Evolutionary conservation across 441 rosid species (phyloP).

Genomic region (Populus hybrid): DNA sequence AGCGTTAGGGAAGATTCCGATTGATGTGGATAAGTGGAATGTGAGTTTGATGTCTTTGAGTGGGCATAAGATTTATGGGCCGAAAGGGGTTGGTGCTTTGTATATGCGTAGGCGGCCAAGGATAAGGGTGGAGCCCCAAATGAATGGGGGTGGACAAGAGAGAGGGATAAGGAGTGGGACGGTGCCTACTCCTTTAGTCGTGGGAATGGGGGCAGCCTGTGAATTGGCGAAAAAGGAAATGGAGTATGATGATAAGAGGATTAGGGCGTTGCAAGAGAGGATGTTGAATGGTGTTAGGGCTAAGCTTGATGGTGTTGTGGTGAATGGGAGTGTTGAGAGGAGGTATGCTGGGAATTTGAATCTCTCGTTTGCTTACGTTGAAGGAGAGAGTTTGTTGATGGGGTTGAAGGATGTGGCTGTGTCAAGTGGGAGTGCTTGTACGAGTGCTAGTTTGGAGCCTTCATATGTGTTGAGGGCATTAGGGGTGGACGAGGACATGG

Average conservation of each 20-base stretch:
- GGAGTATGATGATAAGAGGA: slow-evolving; percentile 78
- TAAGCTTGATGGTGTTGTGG: slow-evolving; percentile 81
- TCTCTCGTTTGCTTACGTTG: slow-evolving; percentile 87
- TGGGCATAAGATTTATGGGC: slow-evolving; percentile 89
- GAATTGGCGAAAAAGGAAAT: slow-evolving; percentile 83
- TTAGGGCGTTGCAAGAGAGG: slow-evolving; percentile 62
- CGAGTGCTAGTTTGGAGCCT: slow-evolving; percentile 95
- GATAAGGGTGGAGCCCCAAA: slow-evolving; percentile 79
- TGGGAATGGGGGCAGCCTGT: slow-evolving; percentile 93
- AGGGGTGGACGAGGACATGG: slow-evolving; percentile 98
- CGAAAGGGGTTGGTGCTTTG: slow-evolving; percentile 92
- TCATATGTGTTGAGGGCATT: slow-evolving; percentile 91
- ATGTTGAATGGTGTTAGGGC: slow-evolving; percentile 64
- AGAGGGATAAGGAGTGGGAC: slow-evolving; percentile 96
- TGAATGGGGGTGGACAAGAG: slow-evolving; percentile 99
- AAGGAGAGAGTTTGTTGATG: slow-evolving; percentile 97
- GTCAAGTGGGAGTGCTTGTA: slow-evolving; percentile 97
- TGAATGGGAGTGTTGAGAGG: slow-evolving; percentile 79
- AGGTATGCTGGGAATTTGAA: slow-evolving; percentile 82
- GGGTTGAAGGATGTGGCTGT: slow-evolving; percentile 99
- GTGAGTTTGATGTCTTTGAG: slow-evolving; percentile 92
- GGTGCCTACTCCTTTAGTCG: slow-evolving; percentile 74
- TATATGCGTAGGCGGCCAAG: slow-evolving; percentile 81
- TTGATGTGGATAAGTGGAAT: slow-evolving; percentile 88
- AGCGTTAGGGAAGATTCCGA: slow-evolving; percentile 87